phyloP scores from a whole-genome alignment of 202 grass and related monocot genomes.

The Sporobolus alterniflorus region DNA sequence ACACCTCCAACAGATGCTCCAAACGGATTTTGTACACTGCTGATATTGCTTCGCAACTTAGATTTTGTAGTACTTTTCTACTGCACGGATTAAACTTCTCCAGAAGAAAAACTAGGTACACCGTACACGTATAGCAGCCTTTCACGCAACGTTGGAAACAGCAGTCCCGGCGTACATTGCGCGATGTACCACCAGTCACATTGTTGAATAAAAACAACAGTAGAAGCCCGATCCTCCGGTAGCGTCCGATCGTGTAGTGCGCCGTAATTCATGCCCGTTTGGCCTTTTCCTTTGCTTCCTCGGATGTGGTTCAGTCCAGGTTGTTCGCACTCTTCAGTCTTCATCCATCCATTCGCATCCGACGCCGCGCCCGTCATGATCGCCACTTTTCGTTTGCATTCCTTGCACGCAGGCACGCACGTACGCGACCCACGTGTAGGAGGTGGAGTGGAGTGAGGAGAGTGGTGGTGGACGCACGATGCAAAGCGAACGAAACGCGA shows the following conservation, averaged over 20 bases:
- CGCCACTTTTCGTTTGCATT: constrained; percentile 19
- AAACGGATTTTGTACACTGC: no score
- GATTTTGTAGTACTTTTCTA: not conserved
- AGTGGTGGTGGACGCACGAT: constrained; percentile 30
- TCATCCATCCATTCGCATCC: not conserved
- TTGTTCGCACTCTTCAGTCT: not conserved
- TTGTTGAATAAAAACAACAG: not conserved
- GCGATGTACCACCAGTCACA: not conserved
- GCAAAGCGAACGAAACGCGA: constrained; percentile 20
- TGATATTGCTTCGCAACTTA: no score
- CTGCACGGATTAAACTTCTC: not conserved
- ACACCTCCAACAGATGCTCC: no score
- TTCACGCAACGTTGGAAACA: not conserved
- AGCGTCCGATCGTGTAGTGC: constrained; percentile 1
- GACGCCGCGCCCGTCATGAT: not conserved
- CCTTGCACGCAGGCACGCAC: constrained; percentile 39
- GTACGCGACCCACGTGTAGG: constrained; percentile 21
- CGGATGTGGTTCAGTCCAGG: not conserved
- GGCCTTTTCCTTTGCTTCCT: not conserved
- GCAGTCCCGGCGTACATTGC: not conserved
- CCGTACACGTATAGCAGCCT: not conserved
- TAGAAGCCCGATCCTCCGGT: not conserved
- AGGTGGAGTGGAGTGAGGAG: not conserved
- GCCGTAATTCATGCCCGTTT: constrained; percentile 8
- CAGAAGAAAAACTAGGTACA: not conserved